These are phyloP conservation scores for Trichophyton schoenleinii DNA, from an alignment of 2,329 filamentous ascomycete species.

Conservation along the genomic window DNA sequence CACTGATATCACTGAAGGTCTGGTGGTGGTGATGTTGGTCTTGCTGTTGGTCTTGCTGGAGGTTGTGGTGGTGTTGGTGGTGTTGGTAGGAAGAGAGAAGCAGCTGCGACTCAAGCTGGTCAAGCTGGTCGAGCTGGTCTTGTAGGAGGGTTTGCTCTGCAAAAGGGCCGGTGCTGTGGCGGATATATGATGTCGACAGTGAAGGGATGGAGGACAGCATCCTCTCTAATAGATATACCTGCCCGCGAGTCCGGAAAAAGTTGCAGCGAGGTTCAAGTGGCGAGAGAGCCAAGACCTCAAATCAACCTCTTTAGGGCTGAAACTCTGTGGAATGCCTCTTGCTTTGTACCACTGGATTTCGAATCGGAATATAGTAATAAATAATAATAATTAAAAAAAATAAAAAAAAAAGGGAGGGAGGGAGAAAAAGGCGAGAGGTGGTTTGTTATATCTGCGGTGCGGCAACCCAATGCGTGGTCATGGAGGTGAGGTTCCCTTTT, in stretches of 20 bases:
- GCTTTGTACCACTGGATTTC: background rate
- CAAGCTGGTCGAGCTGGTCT: background rate
- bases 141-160: background rate
- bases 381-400: background rate
- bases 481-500: background rate
- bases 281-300: background rate
- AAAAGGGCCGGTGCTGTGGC: constrained; percentile 2
- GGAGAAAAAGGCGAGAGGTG: background rate
- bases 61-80: background rate
- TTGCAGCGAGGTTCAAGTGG: constrained; percentile 3
- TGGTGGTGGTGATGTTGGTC: background rate
- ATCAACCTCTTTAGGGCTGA: background rate
- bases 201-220: constrained; percentile 5
- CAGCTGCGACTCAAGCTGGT: background rate
- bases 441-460: background rate
- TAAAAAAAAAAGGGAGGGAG: background rate
- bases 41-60: background rate
- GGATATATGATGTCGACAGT: background rate
- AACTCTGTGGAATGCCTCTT: background rate
- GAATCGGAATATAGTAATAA: background rate
- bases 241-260: background rate
- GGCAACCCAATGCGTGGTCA: background rate
- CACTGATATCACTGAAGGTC: background rate
- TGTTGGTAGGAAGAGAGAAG: background rate
- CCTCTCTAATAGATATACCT: background rate